These are phyloP conservation scores for Pholiota molesta DNA, from an alignment of 768 basidiomycete species.

Conservation along the genomic window DNA sequence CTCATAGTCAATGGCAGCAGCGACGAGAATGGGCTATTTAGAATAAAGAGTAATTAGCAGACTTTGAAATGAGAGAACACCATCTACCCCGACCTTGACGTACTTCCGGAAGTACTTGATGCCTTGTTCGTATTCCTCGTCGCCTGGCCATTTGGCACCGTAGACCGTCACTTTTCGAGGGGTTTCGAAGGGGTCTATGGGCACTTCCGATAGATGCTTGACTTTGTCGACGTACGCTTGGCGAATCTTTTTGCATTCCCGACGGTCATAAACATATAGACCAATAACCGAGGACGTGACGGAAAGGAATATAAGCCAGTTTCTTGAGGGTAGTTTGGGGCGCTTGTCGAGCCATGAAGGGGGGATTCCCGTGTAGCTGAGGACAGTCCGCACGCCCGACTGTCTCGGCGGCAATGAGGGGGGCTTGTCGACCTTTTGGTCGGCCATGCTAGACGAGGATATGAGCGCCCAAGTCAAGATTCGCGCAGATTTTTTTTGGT, in stretches of 20 bases:
- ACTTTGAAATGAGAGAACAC: slow-evolving; percentile 8
- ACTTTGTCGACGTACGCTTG: slow-evolving; percentile 82
- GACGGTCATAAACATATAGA: slow-evolving; percentile 85
- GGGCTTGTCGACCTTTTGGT: slow-evolving; percentile 21
- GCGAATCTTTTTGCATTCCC: slow-evolving; percentile 76
- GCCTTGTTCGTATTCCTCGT: slow-evolving; percentile 86
- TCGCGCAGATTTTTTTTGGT: not conserved
- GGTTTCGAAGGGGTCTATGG: slow-evolving; percentile 61
- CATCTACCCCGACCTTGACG: slow-evolving; percentile 74
- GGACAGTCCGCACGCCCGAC: slow-evolving; percentile 64
- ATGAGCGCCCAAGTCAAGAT: not conserved
- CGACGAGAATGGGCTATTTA: slow-evolving; percentile 85
- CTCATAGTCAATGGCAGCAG: slow-evolving; percentile 92
- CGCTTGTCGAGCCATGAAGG: slow-evolving; percentile 82
- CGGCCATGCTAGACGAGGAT: slow-evolving; percentile 1
- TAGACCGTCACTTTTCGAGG: slow-evolving; percentile 86
- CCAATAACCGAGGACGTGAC: slow-evolving; percentile 72
- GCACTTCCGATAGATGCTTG: slow-evolving; percentile 71
- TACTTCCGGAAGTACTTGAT: slow-evolving; percentile 94
- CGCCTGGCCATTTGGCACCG: slow-evolving; percentile 91
- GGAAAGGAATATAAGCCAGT: slow-evolving; percentile 92
- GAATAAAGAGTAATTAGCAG: not conserved
- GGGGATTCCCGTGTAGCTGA: slow-evolving; percentile 70
- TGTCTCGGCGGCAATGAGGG: slow-evolving; percentile 24
- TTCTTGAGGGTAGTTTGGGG: slow-evolving; percentile 86